These are phyloP conservation scores for Eucalyptus urophylla DNA, from an alignment of 345 rosid species.

Conservation along the genomic window DNA sequence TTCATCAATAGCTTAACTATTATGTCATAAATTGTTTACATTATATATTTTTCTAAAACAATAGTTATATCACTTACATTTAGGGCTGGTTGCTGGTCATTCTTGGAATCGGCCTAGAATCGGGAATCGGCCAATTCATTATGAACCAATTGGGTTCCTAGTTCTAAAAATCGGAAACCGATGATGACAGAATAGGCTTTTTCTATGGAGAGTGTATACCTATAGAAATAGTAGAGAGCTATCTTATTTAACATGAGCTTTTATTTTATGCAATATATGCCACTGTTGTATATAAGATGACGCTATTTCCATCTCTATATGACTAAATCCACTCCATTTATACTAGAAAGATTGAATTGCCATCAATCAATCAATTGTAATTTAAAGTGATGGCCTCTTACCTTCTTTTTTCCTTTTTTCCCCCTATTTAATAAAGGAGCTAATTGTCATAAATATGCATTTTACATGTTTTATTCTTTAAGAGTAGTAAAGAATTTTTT, in stretches of 20 bases:
- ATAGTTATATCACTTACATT: background rate
- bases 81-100: background rate
- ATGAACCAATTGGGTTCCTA: background rate
- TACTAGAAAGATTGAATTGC: no score
- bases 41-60: background rate
- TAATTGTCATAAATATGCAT: background rate
- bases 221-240: background rate
- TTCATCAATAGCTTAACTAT: background rate
- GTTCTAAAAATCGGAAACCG: background rate
- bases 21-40: background rate
- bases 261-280: background rate
- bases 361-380: background rate
- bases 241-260: background rate
- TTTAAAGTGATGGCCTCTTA: background rate
- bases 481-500: no score
- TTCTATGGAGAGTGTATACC: background rate
- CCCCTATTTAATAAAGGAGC: background rate
- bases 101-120: background rate
- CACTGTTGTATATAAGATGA: background rate
- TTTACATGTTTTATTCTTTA: background rate
- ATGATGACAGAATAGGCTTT: background rate
- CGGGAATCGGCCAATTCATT: rapidly evolving
- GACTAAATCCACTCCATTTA: no score
- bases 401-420: background rate
- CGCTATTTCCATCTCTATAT: no score